phyloP scores from a whole-genome alignment of 2,329 filamentous ascomycete genomes.

The Botrytis fabae region DNA sequence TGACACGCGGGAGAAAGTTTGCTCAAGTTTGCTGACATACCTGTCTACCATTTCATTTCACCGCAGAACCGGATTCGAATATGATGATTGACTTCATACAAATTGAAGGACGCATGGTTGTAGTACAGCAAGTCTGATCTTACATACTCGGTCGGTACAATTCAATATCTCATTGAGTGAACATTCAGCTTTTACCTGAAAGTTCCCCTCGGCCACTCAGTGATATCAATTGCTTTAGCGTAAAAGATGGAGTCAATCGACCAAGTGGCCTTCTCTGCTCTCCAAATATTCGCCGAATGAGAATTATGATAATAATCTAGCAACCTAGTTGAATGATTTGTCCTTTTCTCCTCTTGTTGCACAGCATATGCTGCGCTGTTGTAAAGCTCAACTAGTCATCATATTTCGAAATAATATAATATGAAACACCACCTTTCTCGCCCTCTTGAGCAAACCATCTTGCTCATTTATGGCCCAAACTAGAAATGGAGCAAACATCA shows the following conservation, averaged over 20 bases:
- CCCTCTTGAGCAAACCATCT: slow-evolving; percentile 6
- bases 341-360: background rate
- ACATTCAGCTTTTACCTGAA: slow-evolving; percentile 15
- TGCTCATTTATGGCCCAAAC: background rate
- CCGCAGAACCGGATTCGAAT: background rate
- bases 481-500: background rate
- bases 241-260: background rate
- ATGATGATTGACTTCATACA: slow-evolving; percentile 7
- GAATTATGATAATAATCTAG: background rate
- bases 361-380: background rate
- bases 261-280: slow-evolving; percentile 14
- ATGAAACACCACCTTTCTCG: slow-evolving; percentile 6
- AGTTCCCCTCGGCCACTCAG: slow-evolving; percentile 2
- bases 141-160: slow-evolving; percentile 4
- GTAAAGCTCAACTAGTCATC: background rate
- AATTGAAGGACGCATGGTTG: background rate
- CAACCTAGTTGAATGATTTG: background rate
- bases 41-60: background rate
- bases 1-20: background rate
- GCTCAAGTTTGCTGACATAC: background rate
- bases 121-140: slow-evolving; percentile 13
- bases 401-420: background rate
- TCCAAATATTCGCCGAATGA: background rate
- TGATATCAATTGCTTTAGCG: slow-evolving; percentile 18
- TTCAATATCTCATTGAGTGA: background rate